Evolutionary conservation across 2,329 filamentous ascomycete genomes (phyloP), one percentile per base, ranked within the genome.

Genomic region (Aureobasidium sp.): DNA sequence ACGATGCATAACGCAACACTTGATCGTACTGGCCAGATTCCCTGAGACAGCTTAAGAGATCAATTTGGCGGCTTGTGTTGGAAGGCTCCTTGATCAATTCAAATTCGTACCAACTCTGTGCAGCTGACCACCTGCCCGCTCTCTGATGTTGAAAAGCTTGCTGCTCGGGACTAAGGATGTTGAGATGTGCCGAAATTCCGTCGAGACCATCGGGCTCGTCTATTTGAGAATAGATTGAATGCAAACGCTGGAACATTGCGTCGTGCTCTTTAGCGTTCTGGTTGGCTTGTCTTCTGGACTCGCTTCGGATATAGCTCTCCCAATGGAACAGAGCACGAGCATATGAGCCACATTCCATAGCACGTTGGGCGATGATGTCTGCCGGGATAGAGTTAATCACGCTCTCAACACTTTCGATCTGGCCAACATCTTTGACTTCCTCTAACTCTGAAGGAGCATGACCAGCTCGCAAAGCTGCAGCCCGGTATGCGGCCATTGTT

Each of bases 151-250:
- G 91, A 61, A 97, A 81, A 36, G 97, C 88, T 72, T 97, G 92
- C 72, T 97, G 93, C 64, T 96, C 89, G 55, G 97, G 87, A 67
- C 95, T 90, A n/a, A 97, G 79, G 12, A 92, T 85, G 63, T 89
- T 88, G 3, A 97, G 79, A 71, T 94, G 89, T 24, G 91, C 86
- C 1, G 93, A 96, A 64, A 99, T 93, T 2, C 94, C 94, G 71
- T 97, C 92, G 37, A 99, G 87, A 1, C 93, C 92, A 73, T 99
- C 94, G 0, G 94, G 95, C 69, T 99, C 94, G 70, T 99, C 94
- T 64, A 99, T 97, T 68, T 97, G 89, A 1, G 91, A 90, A 74
- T 99, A 99, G 20, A 99, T 96, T 59, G 93, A 87, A 71, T 97
- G 93, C 27, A 99, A 78, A 64, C 87, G 85, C 67, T 91, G 85